phyloP scores from a whole-genome alignment of 192 early-diverging fungal genomes.

The Podochytrium sp. region DNA sequence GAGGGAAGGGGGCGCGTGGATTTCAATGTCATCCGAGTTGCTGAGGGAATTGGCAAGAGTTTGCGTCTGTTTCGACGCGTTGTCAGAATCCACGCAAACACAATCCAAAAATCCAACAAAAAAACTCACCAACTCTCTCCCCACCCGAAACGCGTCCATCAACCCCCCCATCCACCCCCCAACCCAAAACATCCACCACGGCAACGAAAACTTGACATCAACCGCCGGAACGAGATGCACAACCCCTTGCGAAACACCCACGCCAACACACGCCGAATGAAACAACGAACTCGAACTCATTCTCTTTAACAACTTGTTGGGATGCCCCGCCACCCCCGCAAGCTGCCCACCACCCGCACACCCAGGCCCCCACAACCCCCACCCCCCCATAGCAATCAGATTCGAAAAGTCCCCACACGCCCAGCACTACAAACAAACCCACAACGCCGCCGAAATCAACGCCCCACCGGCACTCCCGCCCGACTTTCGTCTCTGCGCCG shows the following conservation, averaged over 20 bases:
- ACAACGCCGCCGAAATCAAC: background rate
- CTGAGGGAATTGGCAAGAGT: too few relatives aligned
- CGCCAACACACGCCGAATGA: constrained; percentile 4
- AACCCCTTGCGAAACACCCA: background rate
- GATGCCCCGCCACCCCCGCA: background rate
- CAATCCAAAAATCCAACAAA: background rate
- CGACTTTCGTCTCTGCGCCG: background rate
- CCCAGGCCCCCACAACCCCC: background rate
- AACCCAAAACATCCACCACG: background rate
- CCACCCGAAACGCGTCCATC: background rate
- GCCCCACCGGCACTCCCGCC: constrained; percentile 17
- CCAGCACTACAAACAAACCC: too few relatives aligned
- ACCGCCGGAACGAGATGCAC: background rate
- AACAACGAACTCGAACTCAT: constrained; percentile 20
- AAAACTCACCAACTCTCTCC: background rate
- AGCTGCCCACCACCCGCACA: background rate
- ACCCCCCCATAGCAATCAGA: too few relatives aligned
- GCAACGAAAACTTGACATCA: background rate
- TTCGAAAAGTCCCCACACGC: too few relatives aligned
- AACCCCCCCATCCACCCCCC: background rate
- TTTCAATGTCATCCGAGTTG: too few relatives aligned
- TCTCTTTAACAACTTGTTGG: constrained; percentile 6
- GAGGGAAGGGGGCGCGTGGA: background rate
- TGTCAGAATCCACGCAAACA: too few relatives aligned
- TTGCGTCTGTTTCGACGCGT: too few relatives aligned